Conservation (phyloP, 1,284 basidiomycete genomes). For the Fomitopsis palustris region DNA sequence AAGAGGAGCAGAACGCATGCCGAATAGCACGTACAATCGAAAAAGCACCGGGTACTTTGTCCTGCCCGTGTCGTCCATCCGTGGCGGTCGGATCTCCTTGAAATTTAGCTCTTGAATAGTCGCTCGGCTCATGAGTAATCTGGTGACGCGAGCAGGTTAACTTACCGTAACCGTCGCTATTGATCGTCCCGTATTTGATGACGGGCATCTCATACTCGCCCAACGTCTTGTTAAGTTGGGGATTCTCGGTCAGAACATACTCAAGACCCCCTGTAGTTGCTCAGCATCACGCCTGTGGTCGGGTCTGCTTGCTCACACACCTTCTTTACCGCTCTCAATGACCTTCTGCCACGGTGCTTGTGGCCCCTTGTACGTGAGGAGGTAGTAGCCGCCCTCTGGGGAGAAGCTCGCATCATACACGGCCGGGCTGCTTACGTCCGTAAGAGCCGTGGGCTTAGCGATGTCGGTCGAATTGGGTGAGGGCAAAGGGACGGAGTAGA, state of each 20-base stretch:
- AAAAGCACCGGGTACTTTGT: conserved; percentile 94
- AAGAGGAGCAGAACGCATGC: background rate
- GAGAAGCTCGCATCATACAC: conserved; percentile 77
- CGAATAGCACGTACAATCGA: conserved; percentile 57
- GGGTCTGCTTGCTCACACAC: conserved; percentile 35
- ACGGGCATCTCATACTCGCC: conserved; percentile 73
- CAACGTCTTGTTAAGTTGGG: conserved; percentile 65
- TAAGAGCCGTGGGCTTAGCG: conserved; percentile 54
- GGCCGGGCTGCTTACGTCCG: conserved; percentile 57
- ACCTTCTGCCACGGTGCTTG: conserved; percentile 86
- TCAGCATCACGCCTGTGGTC: background rate
- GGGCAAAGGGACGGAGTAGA: conserved; percentile 77
- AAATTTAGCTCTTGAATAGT: conserved; percentile 70
- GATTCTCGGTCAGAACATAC: conserved; percentile 73
- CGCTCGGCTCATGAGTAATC: background rate
- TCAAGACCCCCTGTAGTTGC: conserved; percentile 46
- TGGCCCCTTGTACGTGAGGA: conserved; percentile 80
- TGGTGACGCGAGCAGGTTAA: background rate
- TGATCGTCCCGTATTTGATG: conserved; percentile 66
- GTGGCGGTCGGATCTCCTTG: conserved; percentile 85
- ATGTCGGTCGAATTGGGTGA: conserved; percentile 27
- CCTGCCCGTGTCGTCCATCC: conserved; percentile 88
- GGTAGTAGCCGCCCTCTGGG: conserved; percentile 81
- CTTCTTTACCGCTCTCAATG: conserved; percentile 55
- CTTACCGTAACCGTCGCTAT: conserved; percentile 78